A percentile compares a stretch with the other conserved stretches of the same genome.
phyloP scores from a whole-genome alignment of 2,329 filamentous ascomycete genomes.

The Piedraia hortae region DNA sequence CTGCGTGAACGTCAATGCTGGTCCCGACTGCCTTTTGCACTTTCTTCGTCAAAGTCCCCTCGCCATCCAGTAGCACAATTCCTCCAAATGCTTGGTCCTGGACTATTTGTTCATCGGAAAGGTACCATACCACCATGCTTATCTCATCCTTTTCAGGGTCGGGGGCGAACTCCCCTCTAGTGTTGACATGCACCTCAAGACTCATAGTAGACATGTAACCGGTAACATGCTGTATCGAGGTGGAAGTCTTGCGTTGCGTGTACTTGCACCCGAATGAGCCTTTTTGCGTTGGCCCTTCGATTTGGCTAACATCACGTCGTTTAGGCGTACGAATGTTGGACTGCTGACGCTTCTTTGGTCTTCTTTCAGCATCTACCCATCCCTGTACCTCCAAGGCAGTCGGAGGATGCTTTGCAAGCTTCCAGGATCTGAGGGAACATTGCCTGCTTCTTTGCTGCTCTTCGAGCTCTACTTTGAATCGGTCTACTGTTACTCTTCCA shows the following conservation, averaged over 20 bases:
- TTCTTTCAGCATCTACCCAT: slow-evolving; percentile 34
- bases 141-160: slow-evolving; percentile 82
- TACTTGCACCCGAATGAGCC: slow-evolving; percentile 66
- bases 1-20: slow-evolving; percentile 38
- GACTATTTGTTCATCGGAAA: slow-evolving; percentile 35
- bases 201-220: slow-evolving; percentile 97
- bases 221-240: slow-evolving; percentile 53
- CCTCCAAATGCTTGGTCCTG: slow-evolving; percentile 34
- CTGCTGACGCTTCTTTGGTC: slow-evolving; percentile 3
- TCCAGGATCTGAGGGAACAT: slow-evolving; percentile 47
- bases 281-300: slow-evolving; percentile 64
- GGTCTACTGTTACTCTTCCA: slow-evolving; percentile 27
- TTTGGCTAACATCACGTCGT: slow-evolving; percentile 39
- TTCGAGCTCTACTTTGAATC: slow-evolving; percentile 21
- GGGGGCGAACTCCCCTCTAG: slow-evolving; percentile 49
- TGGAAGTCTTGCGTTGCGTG: slow-evolving; percentile 46
- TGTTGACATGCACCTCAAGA: slow-evolving; percentile 76
- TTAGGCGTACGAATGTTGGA: slow-evolving; percentile 6
- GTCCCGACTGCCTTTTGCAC: slow-evolving; percentile 30
- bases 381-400: slow-evolving; percentile 35
- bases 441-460: slow-evolving; percentile 25
- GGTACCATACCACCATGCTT: slow-evolving; percentile 67
- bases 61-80: slow-evolving; percentile 33
- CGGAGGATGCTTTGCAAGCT: slow-evolving; percentile 45
- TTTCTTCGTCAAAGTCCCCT: slow-evolving; percentile 27